A percentile compares a stretch with the other conserved stretches of the same genome.
Conservation (phyloP, 2,329 filamentous ascomycete species). For the Aspergillus floridensis region DNA sequence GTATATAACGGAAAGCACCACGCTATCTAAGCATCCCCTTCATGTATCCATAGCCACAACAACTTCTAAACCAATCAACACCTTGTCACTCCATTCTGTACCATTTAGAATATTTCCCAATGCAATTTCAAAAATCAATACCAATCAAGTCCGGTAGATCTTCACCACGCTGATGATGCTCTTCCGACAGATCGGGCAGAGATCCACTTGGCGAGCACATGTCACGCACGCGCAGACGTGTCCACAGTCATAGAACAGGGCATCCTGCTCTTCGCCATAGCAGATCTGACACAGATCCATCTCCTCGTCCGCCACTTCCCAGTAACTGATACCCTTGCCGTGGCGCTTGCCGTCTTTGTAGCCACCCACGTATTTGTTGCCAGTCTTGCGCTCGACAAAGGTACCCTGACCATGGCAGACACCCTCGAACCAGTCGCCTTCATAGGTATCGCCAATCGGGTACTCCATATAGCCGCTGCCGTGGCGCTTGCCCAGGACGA, state of each 20-base stretch:
- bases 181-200: constrained; percentile 61
- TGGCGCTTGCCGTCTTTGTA: constrained; percentile 61
- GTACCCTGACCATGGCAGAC: constrained; percentile 56
- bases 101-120: constrained; percentile 21
- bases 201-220: constrained; percentile 59
- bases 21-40: neutral
- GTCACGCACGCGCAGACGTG: constrained; percentile 60
- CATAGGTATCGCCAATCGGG: constrained; percentile 51
- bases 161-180: constrained; percentile 57
- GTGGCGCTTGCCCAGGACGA: constrained; percentile 52
- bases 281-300: constrained; percentile 61
- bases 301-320: constrained; percentile 61
- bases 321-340: constrained; percentile 61
- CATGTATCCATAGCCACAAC: neutral
- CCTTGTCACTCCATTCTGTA: neutral
- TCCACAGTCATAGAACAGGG: constrained; percentile 62
- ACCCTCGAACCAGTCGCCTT: constrained; percentile 47
- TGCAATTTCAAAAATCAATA: constrained; percentile 11
- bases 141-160: constrained; percentile 49
- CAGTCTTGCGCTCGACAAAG: constrained; percentile 55
- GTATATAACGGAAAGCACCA: neutral
- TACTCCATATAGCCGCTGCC: constrained; percentile 59
- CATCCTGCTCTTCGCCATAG: constrained; percentile 59
- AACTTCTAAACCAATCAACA: neutral
- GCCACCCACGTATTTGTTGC: constrained; percentile 61